Conservation (phyloP, 306 rosid genomes). For the Pachyrhizus erosus region DNA sequence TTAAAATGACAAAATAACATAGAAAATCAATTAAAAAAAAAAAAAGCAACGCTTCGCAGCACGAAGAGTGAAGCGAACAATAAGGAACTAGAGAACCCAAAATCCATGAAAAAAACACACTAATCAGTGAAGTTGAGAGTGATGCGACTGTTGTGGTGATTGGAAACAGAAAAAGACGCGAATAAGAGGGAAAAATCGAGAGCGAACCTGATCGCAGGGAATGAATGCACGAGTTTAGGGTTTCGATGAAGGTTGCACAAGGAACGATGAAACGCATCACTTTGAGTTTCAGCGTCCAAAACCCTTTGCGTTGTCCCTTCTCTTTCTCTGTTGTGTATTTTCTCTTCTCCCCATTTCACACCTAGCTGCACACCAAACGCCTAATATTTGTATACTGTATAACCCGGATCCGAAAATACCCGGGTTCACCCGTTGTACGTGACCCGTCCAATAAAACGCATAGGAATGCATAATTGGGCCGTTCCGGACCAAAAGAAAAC, state of each 20-base stretch:
- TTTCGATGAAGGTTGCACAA: background rate
- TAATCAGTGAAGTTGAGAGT: slow-evolving; percentile 13
- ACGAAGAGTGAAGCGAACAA: background rate
- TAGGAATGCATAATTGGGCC: background rate
- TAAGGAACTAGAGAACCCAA: background rate
- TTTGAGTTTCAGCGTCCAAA: slow-evolving; percentile 39
- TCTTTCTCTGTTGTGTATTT: background rate
- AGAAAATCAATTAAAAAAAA: background rate
- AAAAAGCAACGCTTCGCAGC: background rate
- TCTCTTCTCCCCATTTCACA: background rate
- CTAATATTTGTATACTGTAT: background rate
- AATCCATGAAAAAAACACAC: background rate
- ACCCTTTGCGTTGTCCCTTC: slow-evolving; percentile 22
- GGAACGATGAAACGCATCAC: background rate
- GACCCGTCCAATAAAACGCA: background rate
- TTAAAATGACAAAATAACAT: background rate
- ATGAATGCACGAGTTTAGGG: slow-evolving; percentile 43
- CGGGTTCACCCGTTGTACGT: background rate
- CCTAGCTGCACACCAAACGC: background rate
- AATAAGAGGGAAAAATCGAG: background rate
- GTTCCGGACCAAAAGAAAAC: background rate
- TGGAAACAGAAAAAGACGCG: background rate
- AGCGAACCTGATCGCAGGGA: slow-evolving; percentile 43
- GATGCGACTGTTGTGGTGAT: background rate
- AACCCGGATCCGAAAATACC: slow-evolving; percentile 23